Percentiles rank a stretch among this genome's conserved stretches.
These are phyloP conservation scores for Mortierella alpina DNA, from an alignment of 192 early-diverging fungal species.

Conservation along the genomic window DNA sequence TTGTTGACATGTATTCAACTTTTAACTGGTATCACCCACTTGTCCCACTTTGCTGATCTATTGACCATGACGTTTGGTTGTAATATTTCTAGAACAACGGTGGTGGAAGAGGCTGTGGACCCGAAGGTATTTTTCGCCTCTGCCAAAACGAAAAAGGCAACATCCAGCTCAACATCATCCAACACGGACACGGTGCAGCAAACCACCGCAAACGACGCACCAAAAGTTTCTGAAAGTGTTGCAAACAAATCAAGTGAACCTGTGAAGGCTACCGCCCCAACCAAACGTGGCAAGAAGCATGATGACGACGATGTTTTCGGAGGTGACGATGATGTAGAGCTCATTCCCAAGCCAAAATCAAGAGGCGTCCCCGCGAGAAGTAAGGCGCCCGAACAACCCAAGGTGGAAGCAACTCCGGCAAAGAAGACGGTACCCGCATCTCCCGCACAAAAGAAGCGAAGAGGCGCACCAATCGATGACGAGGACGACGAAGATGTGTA, in stretches of 20 bases:
- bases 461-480: constrained; percentile 5
- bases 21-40: too few species aligned
- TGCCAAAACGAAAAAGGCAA: constrained; percentile 18
- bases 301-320: constrained; percentile 32
- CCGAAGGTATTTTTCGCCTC: constrained; percentile 50
- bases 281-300: constrained; percentile 24
- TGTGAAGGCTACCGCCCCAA: background rate
- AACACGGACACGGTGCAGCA: background rate
- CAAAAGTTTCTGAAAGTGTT: background rate
- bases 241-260: background rate
- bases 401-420: background rate
- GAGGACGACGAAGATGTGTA: constrained; percentile 26
- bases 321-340: constrained; percentile 35
- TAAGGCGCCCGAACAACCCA: constrained; percentile 6
- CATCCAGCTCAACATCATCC: background rate
- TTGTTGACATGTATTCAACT: too few species aligned
- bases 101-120: constrained; percentile 21
- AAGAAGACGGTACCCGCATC: constrained; percentile 13
- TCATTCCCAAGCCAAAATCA: constrained; percentile 15
- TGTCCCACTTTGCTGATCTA: too few species aligned
- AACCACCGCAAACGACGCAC: background rate
- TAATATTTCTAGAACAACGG: background rate
- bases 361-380: constrained; percentile 9
- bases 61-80: background rate
- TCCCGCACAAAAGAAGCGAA: constrained; percentile 18